phyloP scores from a whole-genome alignment of 192 early-diverging fungal genomes.

The Coemansia sp. region DNA sequence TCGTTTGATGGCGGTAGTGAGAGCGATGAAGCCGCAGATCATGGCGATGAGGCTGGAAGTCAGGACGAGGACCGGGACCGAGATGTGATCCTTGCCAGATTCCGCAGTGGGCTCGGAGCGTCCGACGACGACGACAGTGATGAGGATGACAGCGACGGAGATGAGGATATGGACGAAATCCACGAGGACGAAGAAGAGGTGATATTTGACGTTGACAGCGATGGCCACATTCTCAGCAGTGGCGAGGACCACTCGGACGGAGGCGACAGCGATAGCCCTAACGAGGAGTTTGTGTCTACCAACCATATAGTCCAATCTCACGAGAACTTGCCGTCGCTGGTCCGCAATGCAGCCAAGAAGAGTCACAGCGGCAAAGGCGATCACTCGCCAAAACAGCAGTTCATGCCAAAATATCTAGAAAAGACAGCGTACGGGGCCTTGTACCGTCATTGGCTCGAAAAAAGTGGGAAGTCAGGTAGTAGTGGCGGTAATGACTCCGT shows the following conservation, averaged over 20 bases:
- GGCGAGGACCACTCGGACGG: conserved; percentile 16
- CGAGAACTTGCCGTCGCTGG: conserved; percentile 30
- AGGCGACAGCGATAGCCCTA: conserved; percentile 5
- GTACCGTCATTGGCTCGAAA: conserved; percentile 3
- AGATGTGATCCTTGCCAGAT: background rate
- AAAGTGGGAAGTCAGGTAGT: background rate
- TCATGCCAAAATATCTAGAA: conserved; percentile 46
- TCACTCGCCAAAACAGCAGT: conserved; percentile 11
- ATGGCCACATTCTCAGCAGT: background rate
- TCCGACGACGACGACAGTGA: conserved; percentile 2
- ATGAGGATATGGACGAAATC: conserved; percentile 6
- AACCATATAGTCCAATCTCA: background rate
- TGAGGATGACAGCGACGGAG: conserved; percentile 7
- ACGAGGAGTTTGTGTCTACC: conserved; percentile 4
- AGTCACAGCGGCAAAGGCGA: background rate
- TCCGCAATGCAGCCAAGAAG: background rate
- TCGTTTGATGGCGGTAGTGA: conserved; percentile 4
- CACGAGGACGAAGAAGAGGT: conserved; percentile 15
- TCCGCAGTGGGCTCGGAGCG: background rate
- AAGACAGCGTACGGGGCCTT: conserved; percentile 42
- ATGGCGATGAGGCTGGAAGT: background rate
- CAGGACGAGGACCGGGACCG: conserved; percentile 10
- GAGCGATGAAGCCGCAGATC: background rate
- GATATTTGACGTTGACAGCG: conserved; percentile 8
- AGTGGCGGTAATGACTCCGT: background rate